phyloP scores from a whole-genome alignment of 371 early-diverging fungal species.

The Cokeromyces recurvatus region DNA sequence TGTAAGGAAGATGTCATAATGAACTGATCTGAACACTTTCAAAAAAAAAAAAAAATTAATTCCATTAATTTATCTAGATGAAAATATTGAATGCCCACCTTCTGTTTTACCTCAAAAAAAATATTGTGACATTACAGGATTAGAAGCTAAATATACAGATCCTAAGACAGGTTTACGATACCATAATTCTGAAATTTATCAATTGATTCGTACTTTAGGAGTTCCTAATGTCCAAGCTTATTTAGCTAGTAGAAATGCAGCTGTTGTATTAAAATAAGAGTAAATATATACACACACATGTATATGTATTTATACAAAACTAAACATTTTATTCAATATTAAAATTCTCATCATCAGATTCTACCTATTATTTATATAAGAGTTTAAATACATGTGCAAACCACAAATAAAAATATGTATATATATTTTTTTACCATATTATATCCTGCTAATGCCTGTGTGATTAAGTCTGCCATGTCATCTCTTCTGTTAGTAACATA shows the following conservation, averaged over 20 bases:
- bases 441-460: constrained; percentile 20
- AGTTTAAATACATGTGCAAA: too few species aligned
- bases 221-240: constrained; percentile 80
- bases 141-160: constrained; percentile 82
- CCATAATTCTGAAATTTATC: constrained; percentile 79
- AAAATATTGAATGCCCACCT: constrained; percentile 81
- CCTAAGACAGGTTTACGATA: constrained; percentile 85
- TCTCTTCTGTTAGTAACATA: constrained; percentile 15
- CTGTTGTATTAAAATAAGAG: constrained; percentile 60
- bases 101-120: constrained; percentile 81
- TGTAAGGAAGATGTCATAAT: constrained; percentile 47
- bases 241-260: constrained; percentile 76
- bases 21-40: too few species aligned
- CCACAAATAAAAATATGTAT: too few species aligned
- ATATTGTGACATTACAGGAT: constrained; percentile 89
- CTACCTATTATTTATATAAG: too few species aligned
- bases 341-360: constrained; percentile 16
- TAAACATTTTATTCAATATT: too few species aligned
- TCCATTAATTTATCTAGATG: constrained; percentile 41
- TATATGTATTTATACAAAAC: too few species aligned
- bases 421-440: constrained; percentile 22
- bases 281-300: constrained; percentile 2
- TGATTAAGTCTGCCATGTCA: constrained; percentile 30
- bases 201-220: constrained; percentile 66
- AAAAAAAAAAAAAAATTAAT: background rate